These are phyloP conservation scores for Kwoniella botswanensis DNA, from an alignment of 768 basidiomycete genomes.

Conservation along the genomic window DNA sequence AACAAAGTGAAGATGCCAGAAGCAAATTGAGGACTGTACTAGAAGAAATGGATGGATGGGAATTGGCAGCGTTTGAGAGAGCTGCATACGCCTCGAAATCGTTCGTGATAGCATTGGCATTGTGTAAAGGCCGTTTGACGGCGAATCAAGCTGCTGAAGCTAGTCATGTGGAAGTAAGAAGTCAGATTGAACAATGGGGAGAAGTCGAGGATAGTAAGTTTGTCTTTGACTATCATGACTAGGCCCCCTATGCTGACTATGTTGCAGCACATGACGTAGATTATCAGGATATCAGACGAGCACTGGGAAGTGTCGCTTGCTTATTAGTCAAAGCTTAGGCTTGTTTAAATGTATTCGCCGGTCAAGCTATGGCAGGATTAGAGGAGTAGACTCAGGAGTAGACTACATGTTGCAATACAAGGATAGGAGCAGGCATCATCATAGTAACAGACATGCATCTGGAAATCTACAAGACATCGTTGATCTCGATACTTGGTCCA, in stretches of 20 bases:
- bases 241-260: not conserved
- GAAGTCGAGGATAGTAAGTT: slow-evolving; percentile 97
- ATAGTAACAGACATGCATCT: not conserved
- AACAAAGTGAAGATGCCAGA: slow-evolving; percentile 74
- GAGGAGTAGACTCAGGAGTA: not conserved
- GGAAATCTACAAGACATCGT: slow-evolving; percentile 62
- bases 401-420: not conserved
- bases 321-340: slow-evolving; percentile 59
- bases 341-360: not conserved
- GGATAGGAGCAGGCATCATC: not conserved
- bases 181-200: slow-evolving; percentile 98
- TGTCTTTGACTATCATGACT: not conserved
- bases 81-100: slow-evolving; percentile 88
- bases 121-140: slow-evolving; percentile 74
- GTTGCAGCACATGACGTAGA: slow-evolving; percentile 92
- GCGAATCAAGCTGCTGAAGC: slow-evolving; percentile 84
- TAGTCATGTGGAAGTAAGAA: slow-evolving; percentile 88
- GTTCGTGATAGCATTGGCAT: slow-evolving; percentile 81
- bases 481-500: slow-evolving; percentile 87
- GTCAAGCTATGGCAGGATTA: not conserved
- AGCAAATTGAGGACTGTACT: slow-evolving; percentile 67
- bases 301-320: slow-evolving; percentile 79
- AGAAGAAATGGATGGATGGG: slow-evolving; percentile 74
- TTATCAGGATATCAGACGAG: slow-evolving; percentile 86
- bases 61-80: slow-evolving; percentile 91